Base-by-base conservation (phyloP, 495 filamentous ascomycete species). In the Penicillium robsamsonii region DNA sequence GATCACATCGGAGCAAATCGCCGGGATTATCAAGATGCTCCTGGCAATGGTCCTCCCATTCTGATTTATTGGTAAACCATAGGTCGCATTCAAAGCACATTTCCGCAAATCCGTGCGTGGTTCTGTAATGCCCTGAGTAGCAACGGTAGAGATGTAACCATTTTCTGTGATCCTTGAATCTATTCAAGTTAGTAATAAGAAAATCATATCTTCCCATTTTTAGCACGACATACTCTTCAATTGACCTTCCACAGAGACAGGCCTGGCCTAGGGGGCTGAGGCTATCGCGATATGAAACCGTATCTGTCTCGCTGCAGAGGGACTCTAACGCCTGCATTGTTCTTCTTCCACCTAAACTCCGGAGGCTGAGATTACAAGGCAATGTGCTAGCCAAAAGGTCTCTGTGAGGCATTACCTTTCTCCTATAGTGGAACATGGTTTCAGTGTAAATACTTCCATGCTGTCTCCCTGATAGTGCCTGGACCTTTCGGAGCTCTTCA, bases 61-160 rank as follows among this genome's bases (percentile, higher is more conserved):
- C 44, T 43, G n/a, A 49, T 30, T 17, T n/a, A 25, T 50, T 29
- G 25, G 53, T 57, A 53, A 53, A 57, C 58, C 54, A 61, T 13
- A 20, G 8, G 20, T 56, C 54, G 38, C 58, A 61, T 45, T 61
- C 54, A 35, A 49, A 53, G 35, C 54, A 60, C 13, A 61, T 44
- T 52, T 61, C 35, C 5, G 58, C 29, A 38, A 61, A 57, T 29
- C 47, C 17, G 30, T 57, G 49, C 11, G 25, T 43, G 24, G 47
- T 18, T 2, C 41, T 25, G 24, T 50, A 43, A 30, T 44, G 9
- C 18, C 29, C 37, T 30, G 30, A 27, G 52, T 61, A 53, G 38
- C 54, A 61, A 43, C 49, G 15, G 33, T 61, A 61, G 24, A 61
- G 58, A 43, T 61, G 49, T 24, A 61, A 43, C 54, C 44, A 61